Evolutionary conservation across 2,329 filamentous ascomycete species (phyloP), one percentile per base, ranked within the genome.

Genomic region (Monosporascus sp.): DNA sequence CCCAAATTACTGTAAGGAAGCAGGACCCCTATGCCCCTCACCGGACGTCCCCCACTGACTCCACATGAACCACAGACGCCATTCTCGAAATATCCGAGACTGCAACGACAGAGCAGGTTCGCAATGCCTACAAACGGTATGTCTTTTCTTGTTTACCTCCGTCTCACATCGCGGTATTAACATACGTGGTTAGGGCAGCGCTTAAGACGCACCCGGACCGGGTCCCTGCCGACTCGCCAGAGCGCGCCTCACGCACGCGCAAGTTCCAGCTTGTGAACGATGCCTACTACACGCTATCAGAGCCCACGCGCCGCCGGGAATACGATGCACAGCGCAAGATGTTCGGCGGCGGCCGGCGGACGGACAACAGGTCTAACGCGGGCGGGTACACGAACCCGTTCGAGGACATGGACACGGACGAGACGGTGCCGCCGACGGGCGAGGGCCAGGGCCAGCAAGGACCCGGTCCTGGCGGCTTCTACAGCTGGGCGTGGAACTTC

Each of bases 161-260:
- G 7, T 47, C 17, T 51, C 20, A 51, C 41, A 20, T 22, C 8
- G 9, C 14, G 3, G 14, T 14, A 14, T 18, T n/a, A 11, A 9
- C n/a, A 2, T 65, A 91, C 1, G 9, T 35, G 9, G 4, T 31
- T 14, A 35, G 88, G 67, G 89, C 89, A 63, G 93, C 93, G 5
- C 78, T 97, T 46, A 96, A 94, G 72, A 91, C 89, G 58, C 93
- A 97, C 70, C 93, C 93, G 2, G 94, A 99, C 70, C 89, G 94
- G 55, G 90, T 99, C 41, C 80, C 91, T 27, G 75, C 82, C 59
- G 84, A 91, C 72, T 93, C 90, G 5, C 90, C 92, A 38, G 91
- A 97, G 62, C 89, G 93, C 58, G 71, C 83, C 22, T 72, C 82
- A 14, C 88, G 92, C 65, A 99, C 94, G 6, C 89, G 88, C 65